These are phyloP conservation scores for Macadamia integrifolia DNA, from an alignment of 164 flowering plant genomes.

Conservation along the genomic window DNA sequence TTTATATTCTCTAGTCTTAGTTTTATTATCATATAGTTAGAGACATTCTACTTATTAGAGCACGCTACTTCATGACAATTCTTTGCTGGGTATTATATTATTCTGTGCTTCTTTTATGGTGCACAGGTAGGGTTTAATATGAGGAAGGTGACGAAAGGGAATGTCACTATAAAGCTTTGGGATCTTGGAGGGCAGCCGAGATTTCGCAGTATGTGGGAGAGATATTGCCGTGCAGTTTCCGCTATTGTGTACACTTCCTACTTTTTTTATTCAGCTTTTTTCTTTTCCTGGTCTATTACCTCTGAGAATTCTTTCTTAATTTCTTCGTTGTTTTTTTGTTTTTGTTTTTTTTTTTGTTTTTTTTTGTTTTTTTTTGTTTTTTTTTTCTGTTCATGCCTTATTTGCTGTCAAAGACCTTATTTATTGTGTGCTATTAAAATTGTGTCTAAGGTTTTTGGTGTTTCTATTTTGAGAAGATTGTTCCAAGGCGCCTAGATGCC, in stretches of 20 bases:
- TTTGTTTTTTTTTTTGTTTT: no score
- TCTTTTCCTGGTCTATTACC: not conserved
- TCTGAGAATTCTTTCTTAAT: not conserved
- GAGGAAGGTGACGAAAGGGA: conserved; percentile 94
- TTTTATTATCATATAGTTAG: not conserved
- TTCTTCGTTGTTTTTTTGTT: not conserved
- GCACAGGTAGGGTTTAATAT: conserved; percentile 91
- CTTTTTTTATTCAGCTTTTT: not conserved
- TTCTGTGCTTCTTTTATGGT: not conserved
- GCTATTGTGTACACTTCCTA: conserved; percentile 66
- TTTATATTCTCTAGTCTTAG: not conserved
- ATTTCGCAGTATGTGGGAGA: conserved; percentile 99
- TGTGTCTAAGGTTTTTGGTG: no score
- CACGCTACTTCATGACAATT: not conserved
- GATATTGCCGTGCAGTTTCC: conserved; percentile 94
- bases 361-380: not conserved
- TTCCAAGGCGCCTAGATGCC: no score
- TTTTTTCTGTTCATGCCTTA: not conserved
- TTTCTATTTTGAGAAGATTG: no score
- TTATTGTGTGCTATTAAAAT: no score
- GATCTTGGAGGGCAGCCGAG: conserved; percentile 99
- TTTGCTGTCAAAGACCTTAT: no score
- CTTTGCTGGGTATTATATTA: not conserved
- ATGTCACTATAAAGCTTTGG: conserved; percentile 93
- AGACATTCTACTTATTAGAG: not conserved